These are phyloP conservation scores for Umbelopsis sp. DNA, from an alignment of 192 early-diverging fungal genomes.

Conservation along the genomic window DNA sequence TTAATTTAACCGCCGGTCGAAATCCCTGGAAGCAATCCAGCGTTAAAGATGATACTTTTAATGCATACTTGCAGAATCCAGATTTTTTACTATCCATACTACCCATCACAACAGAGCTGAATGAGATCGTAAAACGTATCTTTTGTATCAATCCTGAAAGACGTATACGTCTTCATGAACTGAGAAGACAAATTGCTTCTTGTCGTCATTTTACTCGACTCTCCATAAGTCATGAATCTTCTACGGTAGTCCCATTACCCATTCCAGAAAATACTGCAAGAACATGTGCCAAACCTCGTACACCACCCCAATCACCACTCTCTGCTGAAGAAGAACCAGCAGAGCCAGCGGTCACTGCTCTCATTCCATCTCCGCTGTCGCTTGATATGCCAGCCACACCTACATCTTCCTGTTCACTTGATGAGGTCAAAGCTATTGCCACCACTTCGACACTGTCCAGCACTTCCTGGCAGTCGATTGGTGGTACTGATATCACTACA, in stretches of 20 bases:
- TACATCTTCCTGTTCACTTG: not conserved
- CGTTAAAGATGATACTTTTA: slow-evolving; percentile 76
- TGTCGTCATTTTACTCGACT: slow-evolving; percentile 48
- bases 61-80: slow-evolving; percentile 65
- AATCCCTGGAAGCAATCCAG: slow-evolving; percentile 79
- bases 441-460: not conserved
- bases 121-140: slow-evolving; percentile 68
- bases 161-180: slow-evolving; percentile 49
- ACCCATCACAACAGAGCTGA: slow-evolving; percentile 67
- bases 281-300: not conserved
- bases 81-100: slow-evolving; percentile 65
- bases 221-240: not conserved
- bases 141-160: slow-evolving; percentile 70
- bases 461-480: slow-evolving; percentile 4
- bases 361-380: not conserved
- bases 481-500: not conserved
- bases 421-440: not conserved
- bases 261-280: not conserved
- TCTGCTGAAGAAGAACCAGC: not conserved
- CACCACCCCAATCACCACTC: slow-evolving; percentile 11
- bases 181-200: slow-evolving; percentile 39
- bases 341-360: not conserved
- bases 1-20: slow-evolving; percentile 85
- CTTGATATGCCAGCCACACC: not conserved
- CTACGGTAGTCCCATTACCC: not conserved